Evolutionary conservation across 169 alveolate species (phyloP), one percentile per base, ranked within the genome.

Genomic region (Cryptosporidium ubiquitum): DNA sequence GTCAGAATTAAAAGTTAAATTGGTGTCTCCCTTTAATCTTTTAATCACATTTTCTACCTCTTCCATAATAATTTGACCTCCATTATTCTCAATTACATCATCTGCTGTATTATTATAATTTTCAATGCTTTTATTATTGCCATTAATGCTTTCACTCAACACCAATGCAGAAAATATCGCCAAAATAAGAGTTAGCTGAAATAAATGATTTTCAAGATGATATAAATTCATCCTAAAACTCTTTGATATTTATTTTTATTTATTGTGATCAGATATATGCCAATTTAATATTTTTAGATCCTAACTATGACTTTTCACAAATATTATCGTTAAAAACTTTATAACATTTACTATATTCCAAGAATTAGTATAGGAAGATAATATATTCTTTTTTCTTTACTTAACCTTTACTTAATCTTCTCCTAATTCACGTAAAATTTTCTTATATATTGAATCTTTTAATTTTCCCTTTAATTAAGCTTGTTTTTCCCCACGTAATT

Each of bases 21-120:
- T 57, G 6, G 37, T 57, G 18, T 57, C 68, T 26, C 9, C 37
- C 33, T 57, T 16, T 29, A 57, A 29, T 29, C 68, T 57, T 20
- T 57, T 29, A 26, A 57, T 57, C 68, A 29, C 18, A n/a, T 57
- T 57, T 16, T 57, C 37, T 14, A 57, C 68, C 68, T 57, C 68
- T 57, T 29, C 68, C 68, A 57, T 57, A 26, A 57, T 57, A 26
- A 57, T 57, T 10, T 57, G 68, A 9, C 68, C 68, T 57, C 68
- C 35, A 57, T 44, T 44, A 18, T 44, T 44, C 16, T 7, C 52
- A 44, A 44, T 44, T 18, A 44, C 52, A 44, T 20, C 68, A n/a
- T 29, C 68, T 16, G 33, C 0, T 57, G 68, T 57, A 26, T 57
- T 29, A n/a, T 57, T 57, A 6, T 29, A 20, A 26, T 20, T 57